Evolutionary conservation across 345 rosid genomes (phyloP), one percentile per base, ranked within the genome.

Genomic region (Populus pruinosa): DNA sequence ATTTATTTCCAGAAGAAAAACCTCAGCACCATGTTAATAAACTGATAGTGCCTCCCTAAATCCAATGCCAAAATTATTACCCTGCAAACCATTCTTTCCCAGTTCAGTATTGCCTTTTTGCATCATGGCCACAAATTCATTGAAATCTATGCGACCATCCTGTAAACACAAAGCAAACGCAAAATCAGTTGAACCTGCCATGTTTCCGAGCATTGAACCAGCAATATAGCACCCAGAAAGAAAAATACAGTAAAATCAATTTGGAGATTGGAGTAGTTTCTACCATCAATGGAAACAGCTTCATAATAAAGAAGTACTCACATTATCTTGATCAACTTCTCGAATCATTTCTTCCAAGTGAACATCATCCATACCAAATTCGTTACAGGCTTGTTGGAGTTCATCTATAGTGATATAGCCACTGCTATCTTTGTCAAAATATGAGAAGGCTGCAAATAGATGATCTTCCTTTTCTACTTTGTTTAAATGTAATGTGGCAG

Each of bases 51-150:
- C 83, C 81, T 87, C 85, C 62, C 88, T 84, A 79, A 79, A 82
- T 49, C 83, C 85, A 67, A 76, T 76, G 47, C 86, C 71, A 44
- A 86, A 77, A 62, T 64, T 80, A 73, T 62, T 76, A 43, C 83
- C 79, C 38, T 77, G 69, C 5, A 49, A 35, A 44, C 63, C 81
- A 43, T 49, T 84, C 73, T 71, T 82, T 44, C 87, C 77, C 68
- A 77, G 17, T 67, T 86, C 91, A 13, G 70, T 16, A 44, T 80
- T 79, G 7, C 90, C 89, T 33, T 81, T 87, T 44, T 83, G 88
- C 94, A 91, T 91, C 94, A 91, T 91, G 0, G 90, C 89, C 82
- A 88, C 91, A 61, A 91, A 91, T 74, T 91, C 94, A 49, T 80
- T 86, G 87, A 86, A 91, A 78, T 91, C 94, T 71, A 89, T 89